phyloP scores from a whole-genome alignment of 345 rosid genomes.

The Salix brachista region DNA sequence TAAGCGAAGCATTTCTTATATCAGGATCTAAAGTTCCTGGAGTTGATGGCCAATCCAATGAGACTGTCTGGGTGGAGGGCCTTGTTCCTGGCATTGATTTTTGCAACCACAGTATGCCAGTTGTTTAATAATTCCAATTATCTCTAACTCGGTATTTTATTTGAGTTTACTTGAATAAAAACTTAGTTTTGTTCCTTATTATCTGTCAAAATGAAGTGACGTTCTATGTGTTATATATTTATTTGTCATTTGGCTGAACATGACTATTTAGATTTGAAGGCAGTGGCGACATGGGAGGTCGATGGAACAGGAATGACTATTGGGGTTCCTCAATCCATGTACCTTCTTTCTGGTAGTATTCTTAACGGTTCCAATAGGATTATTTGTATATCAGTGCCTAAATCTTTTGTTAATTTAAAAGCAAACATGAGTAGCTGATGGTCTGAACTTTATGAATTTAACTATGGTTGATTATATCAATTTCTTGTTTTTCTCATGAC shows the following conservation, averaged over 20 bases:
- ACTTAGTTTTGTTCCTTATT: no score
- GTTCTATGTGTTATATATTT: neutral
- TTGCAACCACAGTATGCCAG: conserved; percentile 81
- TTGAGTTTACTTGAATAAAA: neutral
- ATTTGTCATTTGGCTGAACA: neutral
- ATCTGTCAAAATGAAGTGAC: no score
- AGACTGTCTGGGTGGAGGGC: conserved; percentile 91
- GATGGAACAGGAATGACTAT: conserved; percentile 66
- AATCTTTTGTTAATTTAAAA: neutral
- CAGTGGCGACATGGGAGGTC: conserved; percentile 96
- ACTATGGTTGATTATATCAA: neutral
- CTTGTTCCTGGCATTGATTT: conserved; percentile 97
- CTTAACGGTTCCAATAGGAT: conserved; percentile 1
- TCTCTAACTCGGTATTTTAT: neutral
- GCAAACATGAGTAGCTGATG: neutral
- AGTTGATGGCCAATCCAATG: conserved; percentile 31
- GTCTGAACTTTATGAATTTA: neutral
- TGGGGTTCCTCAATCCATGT: conserved; percentile 72
- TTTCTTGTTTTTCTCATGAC: conserved; percentile 9
- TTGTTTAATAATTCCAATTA: conserved; percentile 1
- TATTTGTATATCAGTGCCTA: neutral
- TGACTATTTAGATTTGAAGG: conserved; percentile 54
- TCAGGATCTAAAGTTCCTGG: conserved; percentile 28
- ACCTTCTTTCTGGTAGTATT: conserved; percentile 73
- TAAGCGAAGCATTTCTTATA: conserved; percentile 8